A percentile compares a stretch with the other conserved stretches of the same genome.
Conservation (phyloP, 2,329 filamentous ascomycete genomes). For the Akanthomyces uredinophilus region DNA sequence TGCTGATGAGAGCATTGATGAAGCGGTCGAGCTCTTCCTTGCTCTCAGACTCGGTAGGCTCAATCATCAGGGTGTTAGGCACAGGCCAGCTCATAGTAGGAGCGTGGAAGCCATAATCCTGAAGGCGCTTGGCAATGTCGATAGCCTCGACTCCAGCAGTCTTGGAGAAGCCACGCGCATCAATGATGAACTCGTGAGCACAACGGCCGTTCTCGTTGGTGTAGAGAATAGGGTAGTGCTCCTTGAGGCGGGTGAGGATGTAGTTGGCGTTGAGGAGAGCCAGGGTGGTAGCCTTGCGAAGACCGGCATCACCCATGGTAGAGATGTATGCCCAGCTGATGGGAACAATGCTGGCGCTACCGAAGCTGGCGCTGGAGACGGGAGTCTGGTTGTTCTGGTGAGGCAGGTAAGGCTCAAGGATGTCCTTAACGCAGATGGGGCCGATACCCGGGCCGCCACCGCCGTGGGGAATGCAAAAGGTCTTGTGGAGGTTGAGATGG, state of each 20-base stretch:
- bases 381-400: slow-evolving; percentile 32
- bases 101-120: slow-evolving; percentile 96
- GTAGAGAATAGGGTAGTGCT: slow-evolving; percentile 88
- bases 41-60: slow-evolving; percentile 90
- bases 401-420: slow-evolving; percentile 72
- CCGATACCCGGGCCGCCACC: slow-evolving; percentile 91
- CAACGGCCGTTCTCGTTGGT: slow-evolving; percentile 84
- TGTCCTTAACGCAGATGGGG: slow-evolving; percentile 83
- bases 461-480: slow-evolving; percentile 96
- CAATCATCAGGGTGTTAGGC: slow-evolving; percentile 93
- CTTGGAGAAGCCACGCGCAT: slow-evolving; percentile 79
- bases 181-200: slow-evolving; percentile 96
- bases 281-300: slow-evolving; percentile 85
- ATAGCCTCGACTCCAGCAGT: slow-evolving; percentile 82
- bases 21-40: slow-evolving; percentile 92
- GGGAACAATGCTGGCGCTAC: slow-evolving; percentile 84
- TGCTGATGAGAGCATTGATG: slow-evolving; percentile 81
- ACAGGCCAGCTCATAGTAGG: slow-evolving; percentile 98
- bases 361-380: slow-evolving; percentile 77
- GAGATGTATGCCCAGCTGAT: slow-evolving; percentile 96
- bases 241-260: slow-evolving; percentile 79
- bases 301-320: slow-evolving; percentile 76
- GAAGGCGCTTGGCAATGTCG: slow-evolving; percentile 91
- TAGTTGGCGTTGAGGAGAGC: slow-evolving; percentile 97
- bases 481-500: slow-evolving; percentile 97